phyloP scores from a whole-genome alignment of 2,329 filamentous ascomycete species.

The Beauveria pseudobassiana region DNA sequence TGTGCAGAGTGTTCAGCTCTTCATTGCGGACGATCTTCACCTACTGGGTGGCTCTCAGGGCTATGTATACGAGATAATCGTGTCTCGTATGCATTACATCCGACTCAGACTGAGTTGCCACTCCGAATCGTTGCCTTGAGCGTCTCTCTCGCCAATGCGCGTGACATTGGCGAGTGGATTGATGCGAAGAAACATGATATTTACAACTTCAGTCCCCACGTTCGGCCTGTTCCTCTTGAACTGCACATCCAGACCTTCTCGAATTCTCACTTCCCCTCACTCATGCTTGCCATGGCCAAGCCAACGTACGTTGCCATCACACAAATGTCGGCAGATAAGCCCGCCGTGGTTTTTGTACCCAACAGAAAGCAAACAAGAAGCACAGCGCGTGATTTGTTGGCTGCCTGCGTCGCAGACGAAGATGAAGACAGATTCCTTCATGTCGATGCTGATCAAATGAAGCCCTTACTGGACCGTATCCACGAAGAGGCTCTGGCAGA shows the following conservation, averaged over 20 bases:
- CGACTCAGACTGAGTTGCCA: constrained; percentile 77
- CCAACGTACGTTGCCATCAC: constrained; percentile 85
- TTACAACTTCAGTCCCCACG: constrained; percentile 94
- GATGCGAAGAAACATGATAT: constrained; percentile 97
- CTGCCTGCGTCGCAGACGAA: constrained; percentile 81
- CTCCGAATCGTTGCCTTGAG: constrained; percentile 85
- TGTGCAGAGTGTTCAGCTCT: constrained; percentile 79
- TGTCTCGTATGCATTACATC: constrained; percentile 98
- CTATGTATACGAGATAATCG: constrained; percentile 89
- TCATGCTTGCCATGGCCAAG: constrained; percentile 98
- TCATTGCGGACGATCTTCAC: constrained; percentile 93
- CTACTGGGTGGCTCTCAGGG: constrained; percentile 81
- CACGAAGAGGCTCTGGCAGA: constrained; percentile 83
- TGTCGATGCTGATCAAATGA: constrained; percentile 72
- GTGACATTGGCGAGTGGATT: constrained; percentile 95
- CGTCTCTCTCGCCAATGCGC: constrained; percentile 85
- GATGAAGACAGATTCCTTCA: constrained; percentile 92
- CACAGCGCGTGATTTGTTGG: constrained; percentile 78
- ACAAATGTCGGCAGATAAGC: constrained; percentile 81
- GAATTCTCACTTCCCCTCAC: constrained; percentile 92
- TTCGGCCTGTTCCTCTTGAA: constrained; percentile 82
- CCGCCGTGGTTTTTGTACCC: constrained; percentile 85
- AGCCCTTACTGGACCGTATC: constrained; percentile 72
- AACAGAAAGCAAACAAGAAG: constrained; percentile 86
- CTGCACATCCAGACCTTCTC: constrained; percentile 93